Conservation (phyloP, 331 rosid genomes). For the Arachis monticola region DNA sequence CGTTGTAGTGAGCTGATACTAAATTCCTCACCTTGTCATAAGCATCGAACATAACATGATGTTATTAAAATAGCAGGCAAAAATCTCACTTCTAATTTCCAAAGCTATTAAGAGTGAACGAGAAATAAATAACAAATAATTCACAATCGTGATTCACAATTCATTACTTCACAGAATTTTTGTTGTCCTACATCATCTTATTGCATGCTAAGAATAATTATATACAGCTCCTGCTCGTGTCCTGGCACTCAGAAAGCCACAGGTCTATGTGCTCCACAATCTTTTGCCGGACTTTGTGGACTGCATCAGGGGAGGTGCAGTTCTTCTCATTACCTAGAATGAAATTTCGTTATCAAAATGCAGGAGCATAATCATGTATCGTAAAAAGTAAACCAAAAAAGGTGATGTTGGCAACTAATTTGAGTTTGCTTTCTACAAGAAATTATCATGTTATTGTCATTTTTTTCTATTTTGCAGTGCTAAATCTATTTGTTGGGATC, state of each 20-base stretch:
- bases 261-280: constrained; percentile 72
- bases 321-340: constrained; percentile 69
- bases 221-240: constrained; percentile 39
- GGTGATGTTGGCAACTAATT: not conserved
- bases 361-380: not conserved
- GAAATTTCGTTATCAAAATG: constrained; percentile 22
- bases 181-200: constrained; percentile 6
- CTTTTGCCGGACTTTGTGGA: constrained; percentile 79
- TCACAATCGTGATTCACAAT: constrained; percentile 18
- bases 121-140: too few species aligned
- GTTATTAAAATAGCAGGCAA: too few species aligned
- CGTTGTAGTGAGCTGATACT: not conserved
- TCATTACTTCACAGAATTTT: constrained; percentile 12
- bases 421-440: not conserved
- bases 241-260: constrained; percentile 78
- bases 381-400: not conserved
- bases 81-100: too few species aligned
- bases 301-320: constrained; percentile 85
- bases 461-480: not conserved
- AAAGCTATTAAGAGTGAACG: too few species aligned
- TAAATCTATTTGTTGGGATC: not conserved
- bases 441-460: not conserved
- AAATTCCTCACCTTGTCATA: not conserved
- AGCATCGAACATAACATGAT: not conserved
- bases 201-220: constrained; percentile 35